These are phyloP conservation scores for Samsoniella hepiali DNA, from an alignment of 2,329 filamentous ascomycete species.

Conservation along the genomic window DNA sequence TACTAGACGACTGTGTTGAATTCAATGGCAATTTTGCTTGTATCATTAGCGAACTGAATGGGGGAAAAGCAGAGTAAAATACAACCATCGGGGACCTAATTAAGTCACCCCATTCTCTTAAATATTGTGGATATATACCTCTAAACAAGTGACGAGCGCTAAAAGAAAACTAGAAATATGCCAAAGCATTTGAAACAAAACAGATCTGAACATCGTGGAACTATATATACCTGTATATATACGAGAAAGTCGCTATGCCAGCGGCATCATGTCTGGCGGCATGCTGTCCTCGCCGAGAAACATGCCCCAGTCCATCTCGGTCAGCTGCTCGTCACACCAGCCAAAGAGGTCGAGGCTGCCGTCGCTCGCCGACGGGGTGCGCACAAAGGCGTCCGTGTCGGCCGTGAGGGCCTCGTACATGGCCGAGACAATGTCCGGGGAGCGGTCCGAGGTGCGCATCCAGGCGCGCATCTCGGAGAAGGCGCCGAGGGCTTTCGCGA, in stretches of 20 bases:
- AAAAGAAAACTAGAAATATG: not conserved
- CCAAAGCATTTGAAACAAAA: not conserved
- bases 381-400: conserved; percentile 23
- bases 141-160: not conserved
- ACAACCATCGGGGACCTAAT: not conserved
- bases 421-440: conserved; percentile 28
- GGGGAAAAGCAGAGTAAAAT: not conserved
- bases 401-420: conserved; percentile 27
- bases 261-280: conserved; percentile 10
- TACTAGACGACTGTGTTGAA: not conserved
- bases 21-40: not conserved
- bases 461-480: conserved; percentile 30
- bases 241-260: not conserved
- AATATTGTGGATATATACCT: not conserved
- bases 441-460: conserved; percentile 28
- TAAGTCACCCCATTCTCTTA: not conserved
- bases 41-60: conserved; percentile 11
- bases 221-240: not conserved
- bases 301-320: conserved; percentile 27
- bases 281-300: conserved; percentile 26
- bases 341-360: conserved; percentile 27
- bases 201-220: no score
- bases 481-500: conserved; percentile 26
- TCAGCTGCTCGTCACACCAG: conserved; percentile 29
- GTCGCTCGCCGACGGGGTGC: conserved; percentile 27